phyloP scores from a whole-genome alignment of 2,329 filamentous ascomycete genomes.

The Aspergillus pseudonomiae region DNA sequence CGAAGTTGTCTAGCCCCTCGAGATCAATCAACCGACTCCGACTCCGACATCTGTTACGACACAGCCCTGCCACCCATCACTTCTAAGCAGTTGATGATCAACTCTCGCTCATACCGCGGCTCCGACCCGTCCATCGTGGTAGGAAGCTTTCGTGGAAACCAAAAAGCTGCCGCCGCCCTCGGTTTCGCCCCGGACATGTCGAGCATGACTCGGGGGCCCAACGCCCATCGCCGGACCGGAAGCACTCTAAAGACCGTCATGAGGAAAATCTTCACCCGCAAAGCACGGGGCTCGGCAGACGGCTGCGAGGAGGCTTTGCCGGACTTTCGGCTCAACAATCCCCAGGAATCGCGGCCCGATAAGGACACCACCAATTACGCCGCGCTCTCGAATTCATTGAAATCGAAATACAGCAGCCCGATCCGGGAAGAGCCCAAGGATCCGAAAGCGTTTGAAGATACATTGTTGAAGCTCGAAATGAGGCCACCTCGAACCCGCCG shows the following conservation, averaged over 20 bases:
- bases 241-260: conserved; percentile 49
- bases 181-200: conserved; percentile 29
- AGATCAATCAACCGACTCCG: conserved; percentile 12
- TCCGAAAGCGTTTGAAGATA: conserved; percentile 22
- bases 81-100: conserved; percentile 24
- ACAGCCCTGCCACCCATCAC: conserved; percentile 36
- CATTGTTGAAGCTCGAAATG: conserved; percentile 25
- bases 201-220: conserved; percentile 25
- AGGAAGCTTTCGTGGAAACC: conserved; percentile 16
- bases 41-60: conserved; percentile 23
- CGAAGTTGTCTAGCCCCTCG: conserved; percentile 8
- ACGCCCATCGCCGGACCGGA: conserved; percentile 42
- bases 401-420: conserved; percentile 27
- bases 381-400: conserved; percentile 29
- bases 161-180: conserved; percentile 18
- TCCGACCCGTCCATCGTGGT: conserved; percentile 22
- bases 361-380: conserved; percentile 21
- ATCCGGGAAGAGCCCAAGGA: conserved; percentile 26
- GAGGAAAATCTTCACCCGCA: conserved; percentile 48
- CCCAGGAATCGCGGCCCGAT: conserved; percentile 10
- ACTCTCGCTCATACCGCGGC: conserved; percentile 15
- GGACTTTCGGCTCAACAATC: conserved; percentile 23
- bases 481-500: conserved; percentile 37
- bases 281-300: conserved; percentile 38
- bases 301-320: conserved; percentile 28